phyloP scores from a whole-genome alignment of 1,284 basidiomycete genomes.

The Cystobasidium sp. region DNA sequence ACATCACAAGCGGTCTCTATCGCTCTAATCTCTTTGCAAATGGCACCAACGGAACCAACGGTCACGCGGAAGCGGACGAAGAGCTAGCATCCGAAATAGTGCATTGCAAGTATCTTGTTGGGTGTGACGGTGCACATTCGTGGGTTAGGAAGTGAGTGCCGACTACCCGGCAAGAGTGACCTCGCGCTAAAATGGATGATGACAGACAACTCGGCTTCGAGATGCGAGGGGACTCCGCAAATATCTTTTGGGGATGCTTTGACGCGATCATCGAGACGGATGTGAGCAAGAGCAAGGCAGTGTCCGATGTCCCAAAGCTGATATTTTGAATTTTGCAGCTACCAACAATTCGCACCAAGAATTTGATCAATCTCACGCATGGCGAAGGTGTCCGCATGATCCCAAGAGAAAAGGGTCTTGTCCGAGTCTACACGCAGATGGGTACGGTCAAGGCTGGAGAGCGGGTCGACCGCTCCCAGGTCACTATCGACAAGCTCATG shows the following conservation, averaged over 20 bases:
- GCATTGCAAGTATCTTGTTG: slow-evolving; percentile 56
- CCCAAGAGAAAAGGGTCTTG: slow-evolving; percentile 54
- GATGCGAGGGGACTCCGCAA: slow-evolving; percentile 55
- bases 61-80: slow-evolving; percentile 27
- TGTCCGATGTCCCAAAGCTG: neutral
- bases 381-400: slow-evolving; percentile 55
- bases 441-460: slow-evolving; percentile 35
- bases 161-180: neutral
- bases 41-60: slow-evolving; percentile 44
- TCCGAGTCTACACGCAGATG: slow-evolving; percentile 52
- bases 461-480: slow-evolving; percentile 63
- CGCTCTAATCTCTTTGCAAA: slow-evolving; percentile 53
- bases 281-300: slow-evolving; percentile 5
- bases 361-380: slow-evolving; percentile 53
- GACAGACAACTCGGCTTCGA: slow-evolving; percentile 52
- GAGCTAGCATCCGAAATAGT: slow-evolving; percentile 44
- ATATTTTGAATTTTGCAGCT: neutral
- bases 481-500: slow-evolving; percentile 67
- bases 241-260: slow-evolving; percentile 56
- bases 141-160: slow-evolving; percentile 50
- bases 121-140: slow-evolving; percentile 57
- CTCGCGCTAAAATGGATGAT: neutral
- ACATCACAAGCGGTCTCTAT: slow-evolving; percentile 48
- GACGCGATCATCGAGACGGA: slow-evolving; percentile 52
- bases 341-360: slow-evolving; percentile 50